Conservation (phyloP, 2,329 filamentous ascomycete genomes). For the Domatiomyces globalis region DNA sequence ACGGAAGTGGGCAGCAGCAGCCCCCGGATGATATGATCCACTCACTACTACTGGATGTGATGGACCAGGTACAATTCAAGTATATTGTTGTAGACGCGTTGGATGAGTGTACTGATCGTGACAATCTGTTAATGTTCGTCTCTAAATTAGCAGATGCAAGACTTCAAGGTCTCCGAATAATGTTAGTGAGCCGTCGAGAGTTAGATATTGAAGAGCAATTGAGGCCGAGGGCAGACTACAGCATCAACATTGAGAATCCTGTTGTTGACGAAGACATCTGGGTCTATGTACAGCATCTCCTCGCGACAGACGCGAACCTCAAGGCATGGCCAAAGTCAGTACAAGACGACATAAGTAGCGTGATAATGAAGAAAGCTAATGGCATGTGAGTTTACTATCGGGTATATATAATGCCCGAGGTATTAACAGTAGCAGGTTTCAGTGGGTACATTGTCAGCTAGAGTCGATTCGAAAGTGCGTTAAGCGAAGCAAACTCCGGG, state of each 20-base stretch:
- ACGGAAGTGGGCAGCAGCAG: constrained; percentile 2
- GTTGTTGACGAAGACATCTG: constrained; percentile 11
- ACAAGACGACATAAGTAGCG: constrained; percentile 5
- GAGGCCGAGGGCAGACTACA: background rate
- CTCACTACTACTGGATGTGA: background rate
- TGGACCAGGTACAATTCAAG: background rate
- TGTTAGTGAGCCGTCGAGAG: constrained; percentile 10
- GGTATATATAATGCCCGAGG: background rate
- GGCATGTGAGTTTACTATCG: constrained; percentile 8
- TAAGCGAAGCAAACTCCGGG: constrained; percentile 7
- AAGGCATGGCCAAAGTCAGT: constrained; percentile 3
- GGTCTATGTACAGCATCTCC: constrained; percentile 8
- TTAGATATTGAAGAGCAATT: constrained; percentile 9
- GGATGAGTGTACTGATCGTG: constrained; percentile 11
- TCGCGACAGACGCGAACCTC: constrained; percentile 5
- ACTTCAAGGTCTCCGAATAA: constrained; percentile 3
- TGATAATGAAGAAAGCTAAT: constrained; percentile 19
- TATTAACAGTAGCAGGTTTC: constrained; percentile 14
- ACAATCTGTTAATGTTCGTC: constrained; percentile 7
- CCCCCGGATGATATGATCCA: constrained; percentile 2
- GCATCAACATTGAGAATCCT: constrained; percentile 6
- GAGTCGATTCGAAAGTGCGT: constrained; percentile 16
- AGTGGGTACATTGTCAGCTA: constrained; percentile 21
- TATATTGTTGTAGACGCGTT: constrained; percentile 14
- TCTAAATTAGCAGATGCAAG: constrained; percentile 1